A percentile compares a stretch with the other conserved stretches of the same genome.
phyloP scores from a whole-genome alignment of 2,329 filamentous ascomycete species.

The Penicillium hordei region DNA sequence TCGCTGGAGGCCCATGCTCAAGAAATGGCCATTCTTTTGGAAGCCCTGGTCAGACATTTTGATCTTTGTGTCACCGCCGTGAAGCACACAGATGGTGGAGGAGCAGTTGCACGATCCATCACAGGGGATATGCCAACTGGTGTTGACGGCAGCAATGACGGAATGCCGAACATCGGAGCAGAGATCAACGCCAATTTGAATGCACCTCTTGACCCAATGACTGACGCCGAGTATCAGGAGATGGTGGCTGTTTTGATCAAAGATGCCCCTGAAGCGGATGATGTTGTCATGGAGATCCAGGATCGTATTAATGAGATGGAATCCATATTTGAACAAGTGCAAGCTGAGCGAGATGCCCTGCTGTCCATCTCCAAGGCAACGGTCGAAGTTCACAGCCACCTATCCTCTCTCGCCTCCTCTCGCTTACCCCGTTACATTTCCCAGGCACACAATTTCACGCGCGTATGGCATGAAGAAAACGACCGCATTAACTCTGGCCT shows the following conservation, averaged over 20 bases:
- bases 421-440: slow-evolving; percentile 58
- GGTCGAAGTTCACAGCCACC: slow-evolving; percentile 61
- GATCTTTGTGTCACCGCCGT: slow-evolving; percentile 91
- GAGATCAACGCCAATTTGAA: slow-evolving; percentile 36
- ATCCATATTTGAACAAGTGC: slow-evolving; percentile 62
- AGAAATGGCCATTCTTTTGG: slow-evolving; percentile 76
- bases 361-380: slow-evolving; percentile 58
- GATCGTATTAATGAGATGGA: slow-evolving; percentile 78
- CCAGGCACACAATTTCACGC: slow-evolving; percentile 49
- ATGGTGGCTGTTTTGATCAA: slow-evolving; percentile 74
- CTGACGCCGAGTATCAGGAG: slow-evolving; percentile 71
- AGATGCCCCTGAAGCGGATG: slow-evolving; percentile 59
- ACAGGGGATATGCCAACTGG: slow-evolving; percentile 61
- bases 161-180: slow-evolving; percentile 34
- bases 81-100: slow-evolving; percentile 81
- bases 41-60: slow-evolving; percentile 82
- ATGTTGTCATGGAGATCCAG: slow-evolving; percentile 66
- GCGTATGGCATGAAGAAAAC: slow-evolving; percentile 71
- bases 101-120: slow-evolving; percentile 66
- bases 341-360: slow-evolving; percentile 61
- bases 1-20: slow-evolving; percentile 72
- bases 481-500: slow-evolving; percentile 67
- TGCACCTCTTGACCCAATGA: slow-evolving; percentile 66
- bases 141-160: slow-evolving; percentile 43
- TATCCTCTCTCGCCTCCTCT: slow-evolving; percentile 64